Evolutionary conservation across 371 early-diverging fungal species (phyloP).

Genomic region (Parasitella parasitica): DNA sequence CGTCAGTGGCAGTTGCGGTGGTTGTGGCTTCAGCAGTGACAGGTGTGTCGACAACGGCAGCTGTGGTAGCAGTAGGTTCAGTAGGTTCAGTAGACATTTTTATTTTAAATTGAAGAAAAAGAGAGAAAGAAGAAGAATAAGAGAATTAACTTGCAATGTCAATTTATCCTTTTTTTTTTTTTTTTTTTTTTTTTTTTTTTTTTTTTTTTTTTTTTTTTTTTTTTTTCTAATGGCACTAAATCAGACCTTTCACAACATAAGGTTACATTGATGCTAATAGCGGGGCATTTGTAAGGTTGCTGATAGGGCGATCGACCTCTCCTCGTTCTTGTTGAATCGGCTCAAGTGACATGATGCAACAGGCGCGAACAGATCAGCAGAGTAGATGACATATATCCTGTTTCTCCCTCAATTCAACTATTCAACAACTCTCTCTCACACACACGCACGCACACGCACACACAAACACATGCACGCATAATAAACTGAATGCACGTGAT

Average conservation of each 20-base stretch:
- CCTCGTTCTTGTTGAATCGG: not conserved
- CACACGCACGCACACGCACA: no score
- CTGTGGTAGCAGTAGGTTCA: not conserved
- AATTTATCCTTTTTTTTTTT: not conserved
- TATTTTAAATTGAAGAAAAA: not conserved
- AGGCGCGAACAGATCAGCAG: not conserved
- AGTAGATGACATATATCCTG: no score
- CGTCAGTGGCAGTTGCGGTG: not conserved
- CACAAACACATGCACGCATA: not conserved
- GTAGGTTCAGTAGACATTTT: constrained; percentile 14
- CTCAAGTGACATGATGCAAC: not conserved
- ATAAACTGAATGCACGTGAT: not conserved
- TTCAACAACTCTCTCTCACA: not conserved
- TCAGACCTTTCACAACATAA: not conserved
- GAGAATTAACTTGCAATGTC: not conserved
- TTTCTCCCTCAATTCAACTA: not conserved
- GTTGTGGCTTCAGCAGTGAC: not conserved
- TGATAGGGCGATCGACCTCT: not conserved
- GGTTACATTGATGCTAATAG: not conserved
- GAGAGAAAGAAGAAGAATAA: constrained; percentile 2
- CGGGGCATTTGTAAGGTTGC: not conserved
- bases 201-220: not conserved
- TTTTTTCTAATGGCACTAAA: not conserved
- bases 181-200: not conserved
- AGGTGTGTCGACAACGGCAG: constrained; percentile 10